Conservation (phyloP, 306 rosid species). For the Vigna radiata region DNA sequence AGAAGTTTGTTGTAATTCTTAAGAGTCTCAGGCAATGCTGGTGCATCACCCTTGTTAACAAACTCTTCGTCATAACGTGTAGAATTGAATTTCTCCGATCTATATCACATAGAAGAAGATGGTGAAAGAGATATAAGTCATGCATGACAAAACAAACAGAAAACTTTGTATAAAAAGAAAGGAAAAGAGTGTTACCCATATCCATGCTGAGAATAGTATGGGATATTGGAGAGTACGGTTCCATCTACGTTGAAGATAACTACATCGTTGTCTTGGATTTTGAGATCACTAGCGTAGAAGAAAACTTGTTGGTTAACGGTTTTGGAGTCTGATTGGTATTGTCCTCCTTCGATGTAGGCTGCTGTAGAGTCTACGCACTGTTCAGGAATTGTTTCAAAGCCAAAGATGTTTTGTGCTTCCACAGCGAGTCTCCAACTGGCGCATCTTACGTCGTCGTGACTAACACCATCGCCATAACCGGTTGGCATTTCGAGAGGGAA, state of each 20-base stretch:
- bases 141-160: no score
- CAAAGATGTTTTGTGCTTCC: slow-evolving; percentile 57
- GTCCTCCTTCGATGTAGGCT: slow-evolving; percentile 39
- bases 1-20: slow-evolving; percentile 44
- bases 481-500: slow-evolving; percentile 51
- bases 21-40: slow-evolving; percentile 57
- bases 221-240: slow-evolving; percentile 65
- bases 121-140: no score
- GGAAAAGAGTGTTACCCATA: slow-evolving; percentile 51
- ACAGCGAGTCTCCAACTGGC: slow-evolving; percentile 69
- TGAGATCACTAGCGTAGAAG: slow-evolving; percentile 31
- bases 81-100: slow-evolving; percentile 44
- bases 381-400: slow-evolving; percentile 55
- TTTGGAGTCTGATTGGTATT: slow-evolving; percentile 58
- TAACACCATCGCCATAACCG: not conserved
- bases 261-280: slow-evolving; percentile 35
- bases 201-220: slow-evolving; percentile 56
- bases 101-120: not conserved
- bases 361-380: slow-evolving; percentile 26
- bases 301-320: slow-evolving; percentile 42
- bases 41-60: slow-evolving; percentile 38
- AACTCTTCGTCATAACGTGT: slow-evolving; percentile 44
- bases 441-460: slow-evolving; percentile 34
- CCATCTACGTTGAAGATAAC: slow-evolving; percentile 67
- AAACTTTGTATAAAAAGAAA: not conserved